Evolutionary conservation across 2,329 filamentous ascomycete genomes (phyloP), one percentile per base, ranked within the genome.

Genomic region (Dactylellina haptotyla): DNA sequence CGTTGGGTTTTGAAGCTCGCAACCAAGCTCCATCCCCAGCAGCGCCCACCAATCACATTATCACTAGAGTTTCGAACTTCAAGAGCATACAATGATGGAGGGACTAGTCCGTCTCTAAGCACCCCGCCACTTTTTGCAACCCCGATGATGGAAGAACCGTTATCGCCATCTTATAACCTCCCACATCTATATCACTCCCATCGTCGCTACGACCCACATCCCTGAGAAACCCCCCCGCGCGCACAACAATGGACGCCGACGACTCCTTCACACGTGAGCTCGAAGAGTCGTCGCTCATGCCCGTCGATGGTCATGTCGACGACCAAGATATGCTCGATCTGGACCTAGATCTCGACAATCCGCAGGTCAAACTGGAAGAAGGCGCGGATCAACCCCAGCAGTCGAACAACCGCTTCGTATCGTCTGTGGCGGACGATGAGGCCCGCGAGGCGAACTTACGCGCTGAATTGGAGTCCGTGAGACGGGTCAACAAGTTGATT

Each of bases 401-500:
- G 54, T 88, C 88, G 77, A 89, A 90, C 75, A 63, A 57, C 41
- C 58, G 67, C 9, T 65, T 65, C 23, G 45, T 65, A 37, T 72
- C 67, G 9, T 65, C 58, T 3, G 59, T 72, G 20, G 67, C 67
- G 14, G 82, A 84, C 2, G 85, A 90, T 77, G 87, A 90, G 78
- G 85, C 86, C 18, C 89, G 91, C 48, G 92, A 97, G 75, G 87
- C 87, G 1, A 86, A 87, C 12, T 83, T 99, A 77, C 89, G 87
- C 14, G 88, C 86, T 63, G 95, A 99, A 81, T 83, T 98, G 26
- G 89, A 93, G 75, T 90, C 89, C 51, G 89, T 99, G 30, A 88
- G 90, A 69, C 90, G 90, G 77, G 91, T 98, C 79, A 99, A 99
- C 81, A 86, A 89, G 77, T 89, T 93, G 41, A 91, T 99, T 72